Evolutionary conservation across 768 basidiomycete species (phyloP).

Genomic region (Boletus reticulatus): DNA sequence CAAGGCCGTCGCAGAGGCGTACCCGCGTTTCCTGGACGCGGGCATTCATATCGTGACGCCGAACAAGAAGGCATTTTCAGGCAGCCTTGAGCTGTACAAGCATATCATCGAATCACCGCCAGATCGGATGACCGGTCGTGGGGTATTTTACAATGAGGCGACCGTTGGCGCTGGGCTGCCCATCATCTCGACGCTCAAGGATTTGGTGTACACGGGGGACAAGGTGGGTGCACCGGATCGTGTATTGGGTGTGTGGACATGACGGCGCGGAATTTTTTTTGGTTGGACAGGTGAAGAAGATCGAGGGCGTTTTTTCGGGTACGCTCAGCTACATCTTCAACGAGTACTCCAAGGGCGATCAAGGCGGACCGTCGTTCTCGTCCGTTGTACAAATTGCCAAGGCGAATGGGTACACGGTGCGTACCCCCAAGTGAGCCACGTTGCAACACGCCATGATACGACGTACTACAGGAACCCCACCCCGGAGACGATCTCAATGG

Average conservation of each 20-base stretch:
- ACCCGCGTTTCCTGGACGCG: slow-evolving; percentile 73
- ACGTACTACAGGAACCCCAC: slow-evolving; percentile 77
- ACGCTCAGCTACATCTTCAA: slow-evolving; percentile 99
- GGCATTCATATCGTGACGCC: slow-evolving; percentile 92
- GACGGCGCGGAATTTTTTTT: not conserved
- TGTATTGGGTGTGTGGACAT: not conserved
- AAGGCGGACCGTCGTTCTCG: slow-evolving; percentile 77
- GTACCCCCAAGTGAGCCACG: slow-evolving; percentile 5
- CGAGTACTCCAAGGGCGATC: slow-evolving; percentile 74
- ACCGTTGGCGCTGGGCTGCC: slow-evolving; percentile 97
- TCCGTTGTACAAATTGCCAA: slow-evolving; percentile 86
- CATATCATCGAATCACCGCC: slow-evolving; percentile 53
- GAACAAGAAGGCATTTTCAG: slow-evolving; percentile 96
- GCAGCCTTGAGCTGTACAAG: slow-evolving; percentile 62
- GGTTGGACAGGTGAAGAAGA: slow-evolving; percentile 64
- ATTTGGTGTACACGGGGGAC: slow-evolving; percentile 90
- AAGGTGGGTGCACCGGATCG: slow-evolving; percentile 47
- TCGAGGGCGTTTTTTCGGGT: slow-evolving; percentile 97
- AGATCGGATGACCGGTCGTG: slow-evolving; percentile 28
- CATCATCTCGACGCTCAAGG: slow-evolving; percentile 87
- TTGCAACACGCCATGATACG: slow-evolving; percentile 25
- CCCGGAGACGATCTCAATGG: slow-evolving; percentile 97
- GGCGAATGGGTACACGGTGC: slow-evolving; percentile 91
- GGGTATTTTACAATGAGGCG: slow-evolving; percentile 79
- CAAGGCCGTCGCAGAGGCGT: slow-evolving; percentile 73